A percentile compares a stretch with the other conserved stretches of the same genome.
phyloP scores from a whole-genome alignment of 106 monocot species.

The Phalaenopsis equestris region DNA sequence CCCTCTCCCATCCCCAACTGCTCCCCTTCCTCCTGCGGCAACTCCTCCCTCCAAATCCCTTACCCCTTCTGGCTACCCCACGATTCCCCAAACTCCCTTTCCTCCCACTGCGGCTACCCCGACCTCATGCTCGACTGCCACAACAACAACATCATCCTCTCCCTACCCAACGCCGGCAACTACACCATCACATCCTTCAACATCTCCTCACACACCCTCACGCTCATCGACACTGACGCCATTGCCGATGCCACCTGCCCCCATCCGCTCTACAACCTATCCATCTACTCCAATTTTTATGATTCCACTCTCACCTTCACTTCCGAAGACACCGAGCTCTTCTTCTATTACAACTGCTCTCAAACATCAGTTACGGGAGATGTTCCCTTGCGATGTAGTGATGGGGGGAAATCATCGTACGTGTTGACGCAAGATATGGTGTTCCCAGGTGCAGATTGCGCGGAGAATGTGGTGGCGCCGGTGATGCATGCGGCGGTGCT shows the following conservation, averaged over 20 bases:
- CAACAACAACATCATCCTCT: neutral
- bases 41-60: neutral
- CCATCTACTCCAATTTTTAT: neutral
- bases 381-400: neutral
- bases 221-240: neutral
- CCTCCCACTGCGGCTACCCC: neutral
- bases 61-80: neutral
- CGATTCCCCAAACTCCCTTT: neutral
- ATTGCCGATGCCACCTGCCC: neutral
- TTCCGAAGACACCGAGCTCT: neutral
- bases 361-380: neutral
- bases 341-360: conserved; percentile 5
- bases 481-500: neutral
- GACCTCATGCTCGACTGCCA: neutral
- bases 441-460: neutral
- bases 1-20: neutral
- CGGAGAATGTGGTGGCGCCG: neutral
- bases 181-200: neutral
- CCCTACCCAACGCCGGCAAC: neutral
- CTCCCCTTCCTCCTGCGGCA: neutral
- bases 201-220: neutral
- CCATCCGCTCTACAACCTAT: neutral
- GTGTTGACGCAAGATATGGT: neutral
- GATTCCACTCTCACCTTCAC: neutral
- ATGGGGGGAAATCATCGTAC: neutral